phyloP scores from a whole-genome alignment of 257 asterid species.

The Ajuga chamaepitys region DNA sequence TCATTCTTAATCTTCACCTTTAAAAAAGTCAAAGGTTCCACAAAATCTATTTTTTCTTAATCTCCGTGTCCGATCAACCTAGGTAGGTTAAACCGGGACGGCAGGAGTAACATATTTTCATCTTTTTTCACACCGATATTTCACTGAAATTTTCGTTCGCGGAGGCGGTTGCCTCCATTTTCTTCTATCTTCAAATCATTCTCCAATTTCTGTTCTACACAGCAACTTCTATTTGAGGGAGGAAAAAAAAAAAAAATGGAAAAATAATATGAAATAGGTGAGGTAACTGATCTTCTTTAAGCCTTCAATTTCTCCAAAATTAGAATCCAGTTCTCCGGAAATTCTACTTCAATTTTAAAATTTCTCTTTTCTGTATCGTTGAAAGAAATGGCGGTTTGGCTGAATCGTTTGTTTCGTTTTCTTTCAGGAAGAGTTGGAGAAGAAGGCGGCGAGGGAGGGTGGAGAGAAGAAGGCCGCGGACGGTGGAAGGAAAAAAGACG shows the following conservation, averaged over 20 bases:
- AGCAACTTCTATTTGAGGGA: neutral
- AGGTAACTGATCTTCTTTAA: conserved; percentile 39
- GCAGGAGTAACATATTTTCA: too few species aligned
- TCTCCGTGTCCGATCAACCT: too few species aligned
- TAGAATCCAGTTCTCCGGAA: too few species aligned
- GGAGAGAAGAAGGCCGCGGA: conserved; percentile 41
- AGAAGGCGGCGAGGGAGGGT: too few species aligned
- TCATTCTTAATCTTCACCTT: too few species aligned
- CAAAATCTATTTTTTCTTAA: too few species aligned
- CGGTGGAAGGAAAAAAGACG: conserved; percentile 44
- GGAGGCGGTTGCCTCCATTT: conserved; percentile 41
- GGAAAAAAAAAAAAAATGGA: too few species aligned
- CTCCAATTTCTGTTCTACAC: neutral
- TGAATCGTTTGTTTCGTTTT: neutral
- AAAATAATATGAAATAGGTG: conserved; percentile 43
- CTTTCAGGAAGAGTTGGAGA: conserved; percentile 77
- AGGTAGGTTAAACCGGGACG: too few species aligned
- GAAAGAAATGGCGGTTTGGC: conserved; percentile 1
- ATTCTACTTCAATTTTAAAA: neutral
- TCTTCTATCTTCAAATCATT: conserved; percentile 39
- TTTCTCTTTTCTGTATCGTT: too few species aligned
- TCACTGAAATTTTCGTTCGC: too few species aligned
- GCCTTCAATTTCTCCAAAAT: neutral
- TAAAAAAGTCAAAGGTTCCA: too few species aligned
- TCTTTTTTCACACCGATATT: too few species aligned